Conservation (phyloP, 192 early-diverging fungal species). For the Polychytrium aggregatum region DNA sequence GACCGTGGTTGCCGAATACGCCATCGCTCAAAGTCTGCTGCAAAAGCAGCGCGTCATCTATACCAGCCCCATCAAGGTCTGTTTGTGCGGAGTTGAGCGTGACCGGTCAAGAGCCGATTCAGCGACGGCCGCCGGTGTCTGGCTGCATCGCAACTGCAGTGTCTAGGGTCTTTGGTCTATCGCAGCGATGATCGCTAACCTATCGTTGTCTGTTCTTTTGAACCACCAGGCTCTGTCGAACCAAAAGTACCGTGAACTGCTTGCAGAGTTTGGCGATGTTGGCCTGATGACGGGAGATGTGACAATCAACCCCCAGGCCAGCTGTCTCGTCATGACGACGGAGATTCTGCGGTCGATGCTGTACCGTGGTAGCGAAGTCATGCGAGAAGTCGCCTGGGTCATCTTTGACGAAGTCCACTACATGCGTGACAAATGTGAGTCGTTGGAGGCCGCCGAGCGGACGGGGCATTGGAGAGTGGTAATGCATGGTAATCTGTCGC, state of each 20-base stretch:
- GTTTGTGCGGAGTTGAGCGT: too few relatives aligned
- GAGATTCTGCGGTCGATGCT: conserved; percentile 97
- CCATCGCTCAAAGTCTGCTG: conserved; percentile 78
- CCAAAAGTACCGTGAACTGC: conserved; percentile 95
- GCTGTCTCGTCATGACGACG: conserved; percentile 95
- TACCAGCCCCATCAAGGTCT: conserved; percentile 90
- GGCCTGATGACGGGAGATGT: conserved; percentile 99
- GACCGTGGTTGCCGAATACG: conserved; percentile 98
- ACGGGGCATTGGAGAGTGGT: too few relatives aligned
- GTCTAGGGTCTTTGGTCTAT: too few relatives aligned
- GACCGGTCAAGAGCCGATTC: too few relatives aligned
- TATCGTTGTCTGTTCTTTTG: too few relatives aligned
- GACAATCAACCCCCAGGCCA: conserved; percentile 85
- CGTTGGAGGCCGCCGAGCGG: conserved; percentile 1
- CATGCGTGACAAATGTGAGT: conserved; percentile 79
- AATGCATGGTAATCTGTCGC: too few relatives aligned
- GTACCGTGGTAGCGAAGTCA: conserved; percentile 89
- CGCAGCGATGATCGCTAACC: too few relatives aligned
- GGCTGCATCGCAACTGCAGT: too few relatives aligned
- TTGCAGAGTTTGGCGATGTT: conserved; percentile 93
- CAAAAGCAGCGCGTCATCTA: conserved; percentile 94
- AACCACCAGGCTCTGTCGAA: conserved; percentile 81
- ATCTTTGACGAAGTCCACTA: conserved; percentile 99
- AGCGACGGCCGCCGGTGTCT: too few relatives aligned
- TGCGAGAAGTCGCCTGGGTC: conserved; percentile 96